Evolutionary conservation across 2,329 filamentous ascomycete species (phyloP).

Genomic region (Microsporum canis): DNA sequence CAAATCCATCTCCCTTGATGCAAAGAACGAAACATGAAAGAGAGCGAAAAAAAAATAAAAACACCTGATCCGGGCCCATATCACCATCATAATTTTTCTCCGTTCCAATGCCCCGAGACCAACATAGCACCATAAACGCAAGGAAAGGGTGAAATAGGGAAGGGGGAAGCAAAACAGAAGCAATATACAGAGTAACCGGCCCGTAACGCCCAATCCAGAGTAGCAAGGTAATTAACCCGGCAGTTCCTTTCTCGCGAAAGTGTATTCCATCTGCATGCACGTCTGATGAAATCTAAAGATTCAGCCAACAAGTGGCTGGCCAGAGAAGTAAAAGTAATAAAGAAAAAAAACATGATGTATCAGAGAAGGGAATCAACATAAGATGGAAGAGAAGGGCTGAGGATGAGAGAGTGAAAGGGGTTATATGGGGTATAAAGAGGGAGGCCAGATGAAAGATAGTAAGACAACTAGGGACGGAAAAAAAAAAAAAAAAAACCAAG

Average conservation of each 20-base stretch:
- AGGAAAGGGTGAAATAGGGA: not conserved
- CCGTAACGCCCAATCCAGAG: not conserved
- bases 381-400: not conserved
- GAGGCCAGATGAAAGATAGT: not conserved
- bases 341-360: not conserved
- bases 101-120: slow-evolving; percentile 2
- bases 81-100: not conserved
- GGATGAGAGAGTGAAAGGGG: not conserved
- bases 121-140: not conserved
- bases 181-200: not conserved
- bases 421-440: not conserved
- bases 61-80: not conserved
- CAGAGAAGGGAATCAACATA: not conserved
- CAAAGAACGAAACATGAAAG: not conserved
- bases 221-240: not conserved
- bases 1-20: not conserved
- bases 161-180: not conserved
- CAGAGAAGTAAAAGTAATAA: not conserved
- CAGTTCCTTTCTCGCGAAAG: not conserved
- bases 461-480: not conserved
- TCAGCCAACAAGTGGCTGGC: not conserved
- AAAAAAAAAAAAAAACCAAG: not conserved
- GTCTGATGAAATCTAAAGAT: not conserved
- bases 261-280: not conserved
- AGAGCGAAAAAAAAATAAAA: not conserved